These are phyloP conservation scores for Mycena crocata DNA, from an alignment of 768 basidiomycete genomes.

Conservation along the genomic window DNA sequence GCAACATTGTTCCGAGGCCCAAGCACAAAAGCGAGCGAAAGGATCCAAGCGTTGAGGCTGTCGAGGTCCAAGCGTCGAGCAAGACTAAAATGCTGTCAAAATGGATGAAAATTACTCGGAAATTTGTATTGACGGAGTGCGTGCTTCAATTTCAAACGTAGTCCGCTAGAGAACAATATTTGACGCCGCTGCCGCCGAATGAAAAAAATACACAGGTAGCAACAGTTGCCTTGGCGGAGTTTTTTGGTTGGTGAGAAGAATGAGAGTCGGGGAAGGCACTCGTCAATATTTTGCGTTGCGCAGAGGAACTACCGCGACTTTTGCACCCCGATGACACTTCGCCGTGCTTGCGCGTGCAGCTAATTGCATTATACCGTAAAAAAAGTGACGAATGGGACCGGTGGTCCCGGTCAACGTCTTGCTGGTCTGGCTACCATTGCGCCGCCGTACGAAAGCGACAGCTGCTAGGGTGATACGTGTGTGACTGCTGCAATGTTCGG, in stretches of 20 bases:
- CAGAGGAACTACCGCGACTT: constrained; percentile 1
- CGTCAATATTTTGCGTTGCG: neutral
- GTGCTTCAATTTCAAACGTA: neutral
- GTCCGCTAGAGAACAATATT: neutral
- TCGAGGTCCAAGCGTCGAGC: no score
- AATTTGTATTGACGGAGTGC: no score
- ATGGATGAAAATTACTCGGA: neutral
- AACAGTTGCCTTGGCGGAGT: constrained; percentile 2
- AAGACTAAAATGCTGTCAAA: no score
- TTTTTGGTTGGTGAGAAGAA: neutral
- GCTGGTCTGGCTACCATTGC: neutral
- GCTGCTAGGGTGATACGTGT: neutral
- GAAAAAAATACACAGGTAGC: neutral
- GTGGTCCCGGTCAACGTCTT: neutral
- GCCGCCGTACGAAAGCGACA: constrained; percentile 9
- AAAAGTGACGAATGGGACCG: neutral
- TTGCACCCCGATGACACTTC: constrained; percentile 10
- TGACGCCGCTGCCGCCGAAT: neutral
- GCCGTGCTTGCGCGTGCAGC: constrained; percentile 5
- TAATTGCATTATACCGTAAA: constrained; percentile 21
- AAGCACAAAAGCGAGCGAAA: no score
- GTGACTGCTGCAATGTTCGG: neutral
- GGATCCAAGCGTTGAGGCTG: no score
- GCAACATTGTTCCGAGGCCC: no score
- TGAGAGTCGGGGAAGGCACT: neutral